phyloP scores from a whole-genome alignment of 2,329 filamentous ascomycete genomes.

The Epicoccum nigrum region DNA sequence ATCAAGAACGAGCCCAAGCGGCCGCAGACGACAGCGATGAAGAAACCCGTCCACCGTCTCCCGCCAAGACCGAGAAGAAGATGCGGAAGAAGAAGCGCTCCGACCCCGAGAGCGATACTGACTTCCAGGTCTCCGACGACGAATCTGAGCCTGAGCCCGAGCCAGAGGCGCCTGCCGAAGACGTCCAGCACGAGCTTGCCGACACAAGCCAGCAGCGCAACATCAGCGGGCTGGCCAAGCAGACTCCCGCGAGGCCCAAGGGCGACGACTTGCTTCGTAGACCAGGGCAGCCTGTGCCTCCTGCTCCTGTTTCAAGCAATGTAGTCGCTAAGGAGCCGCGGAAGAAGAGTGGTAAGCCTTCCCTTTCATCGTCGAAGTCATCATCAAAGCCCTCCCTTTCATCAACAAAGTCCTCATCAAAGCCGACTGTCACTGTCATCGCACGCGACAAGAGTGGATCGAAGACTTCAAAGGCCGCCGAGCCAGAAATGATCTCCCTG shows the following conservation, averaged over 20 bases:
- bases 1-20: constrained; percentile 25
- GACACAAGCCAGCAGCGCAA: background rate
- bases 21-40: constrained; percentile 28
- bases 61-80: constrained; percentile 41
- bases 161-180: background rate
- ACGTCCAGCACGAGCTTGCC: constrained; percentile 11
- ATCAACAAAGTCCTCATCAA: no score
- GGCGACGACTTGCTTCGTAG: background rate
- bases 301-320: background rate
- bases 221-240: background rate
- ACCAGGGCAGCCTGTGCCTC: background rate
- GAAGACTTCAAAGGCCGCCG: no score
- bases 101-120: constrained; percentile 55
- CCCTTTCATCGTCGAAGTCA: constrained; percentile 1
- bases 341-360: constrained; percentile 10
- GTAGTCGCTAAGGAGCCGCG: background rate
- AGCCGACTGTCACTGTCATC: background rate
- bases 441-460: constrained; percentile 8
- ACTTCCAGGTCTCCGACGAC: constrained; percentile 52
- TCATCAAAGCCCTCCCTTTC: no score
- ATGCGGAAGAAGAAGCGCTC: constrained; percentile 37
- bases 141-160: constrained; percentile 28
- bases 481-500: constrained; percentile 6
- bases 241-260: background rate
- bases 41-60: constrained; percentile 27